Percentiles rank a stretch among this genome's conserved stretches.
These are phyloP conservation scores for Myxozyma monticola DNA, from an alignment of 805 yeast species.

Conservation along the genomic window DNA sequence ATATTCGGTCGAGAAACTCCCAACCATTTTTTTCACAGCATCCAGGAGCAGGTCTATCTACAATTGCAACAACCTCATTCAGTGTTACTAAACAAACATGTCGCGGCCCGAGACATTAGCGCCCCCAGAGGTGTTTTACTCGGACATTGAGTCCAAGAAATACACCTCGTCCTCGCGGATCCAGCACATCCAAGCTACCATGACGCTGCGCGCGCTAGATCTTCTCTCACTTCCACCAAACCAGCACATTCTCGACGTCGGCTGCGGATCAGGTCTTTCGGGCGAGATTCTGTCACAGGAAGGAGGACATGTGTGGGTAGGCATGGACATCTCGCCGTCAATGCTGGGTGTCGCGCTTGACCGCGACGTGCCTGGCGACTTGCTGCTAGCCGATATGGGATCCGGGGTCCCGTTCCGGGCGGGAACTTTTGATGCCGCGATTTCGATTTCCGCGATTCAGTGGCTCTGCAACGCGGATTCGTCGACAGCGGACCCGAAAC, in stretches of 20 bases:
- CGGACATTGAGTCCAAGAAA: conserved; percentile 84
- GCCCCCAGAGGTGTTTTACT: conserved; percentile 56
- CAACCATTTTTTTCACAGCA: too few species aligned
- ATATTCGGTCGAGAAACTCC: too few species aligned
- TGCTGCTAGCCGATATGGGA: conserved; percentile 90
- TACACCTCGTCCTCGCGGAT: conserved; percentile 94
- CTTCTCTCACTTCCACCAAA: conserved; percentile 69
- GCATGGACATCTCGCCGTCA: conserved; percentile 93
- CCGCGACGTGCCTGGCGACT: conserved; percentile 80
- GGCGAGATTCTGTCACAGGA: conserved; percentile 94
- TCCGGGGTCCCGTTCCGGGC: conserved; percentile 92
- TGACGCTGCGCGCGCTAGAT: conserved; percentile 93
- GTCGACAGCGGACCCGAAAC: conserved; percentile 75
- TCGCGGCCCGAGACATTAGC: conserved; percentile 32
- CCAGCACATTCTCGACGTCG: conserved; percentile 79
- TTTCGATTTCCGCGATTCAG: conserved; percentile 91
- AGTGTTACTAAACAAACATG: too few species aligned
- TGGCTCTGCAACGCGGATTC: conserved; percentile 98
- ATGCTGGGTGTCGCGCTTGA: conserved; percentile 95
- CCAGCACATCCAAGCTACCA: conserved; percentile 96
- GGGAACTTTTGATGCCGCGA: conserved; percentile 95
- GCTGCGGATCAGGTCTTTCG: conserved; percentile 95
- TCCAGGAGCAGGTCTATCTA: too few species aligned
- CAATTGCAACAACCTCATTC: too few species aligned
- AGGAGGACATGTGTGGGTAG: conserved; percentile 84